Evolutionary conservation across 164 flowering plant species (phyloP).

Genomic region (Kingdonia uniflora): DNA sequence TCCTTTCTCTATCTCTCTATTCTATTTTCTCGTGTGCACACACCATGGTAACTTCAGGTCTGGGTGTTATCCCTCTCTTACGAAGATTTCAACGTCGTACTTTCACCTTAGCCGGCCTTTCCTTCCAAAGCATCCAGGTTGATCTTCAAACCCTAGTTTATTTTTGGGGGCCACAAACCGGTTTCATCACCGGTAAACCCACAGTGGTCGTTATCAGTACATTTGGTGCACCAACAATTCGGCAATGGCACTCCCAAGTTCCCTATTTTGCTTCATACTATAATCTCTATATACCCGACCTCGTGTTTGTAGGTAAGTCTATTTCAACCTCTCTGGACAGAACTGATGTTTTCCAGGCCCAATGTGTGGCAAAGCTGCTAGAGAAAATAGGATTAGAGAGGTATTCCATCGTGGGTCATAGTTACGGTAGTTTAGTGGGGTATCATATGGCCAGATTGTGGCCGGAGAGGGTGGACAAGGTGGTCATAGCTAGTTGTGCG

Average conservation of each 20-base stretch:
- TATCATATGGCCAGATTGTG: conserved; percentile 52
- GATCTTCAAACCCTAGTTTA: conserved; percentile 41
- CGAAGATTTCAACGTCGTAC: conserved; percentile 35
- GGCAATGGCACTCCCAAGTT: conserved; percentile 58
- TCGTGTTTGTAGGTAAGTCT: conserved; percentile 67
- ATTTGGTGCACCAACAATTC: conserved; percentile 42
- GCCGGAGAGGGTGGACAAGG: conserved; percentile 55
- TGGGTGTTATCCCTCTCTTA: conserved; percentile 39
- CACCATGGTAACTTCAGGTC: conserved; percentile 30
- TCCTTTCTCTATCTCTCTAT: no score
- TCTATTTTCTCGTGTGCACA: no score
- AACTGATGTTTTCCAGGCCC: conserved; percentile 60
- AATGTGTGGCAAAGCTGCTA: conserved; percentile 32
- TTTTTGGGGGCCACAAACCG: conserved; percentile 34
- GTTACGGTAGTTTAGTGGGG: conserved; percentile 40
- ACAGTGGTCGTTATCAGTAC: conserved; percentile 43
- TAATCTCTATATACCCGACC: conserved; percentile 67
- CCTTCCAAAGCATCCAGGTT: conserved; percentile 20
- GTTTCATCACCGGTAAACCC: conserved; percentile 13
- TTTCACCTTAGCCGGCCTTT: conserved; percentile 26
- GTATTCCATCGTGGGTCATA: conserved; percentile 19
- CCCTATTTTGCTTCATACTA: conserved; percentile 24
- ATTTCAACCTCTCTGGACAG: conserved; percentile 33
- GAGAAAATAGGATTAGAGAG: conserved; percentile 31
- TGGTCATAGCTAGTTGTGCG: conserved; percentile 66